Evolutionary conservation across 257 asterid species (phyloP), one percentile per base, ranked within the genome.

Genomic region (Forsythia viridissima): DNA sequence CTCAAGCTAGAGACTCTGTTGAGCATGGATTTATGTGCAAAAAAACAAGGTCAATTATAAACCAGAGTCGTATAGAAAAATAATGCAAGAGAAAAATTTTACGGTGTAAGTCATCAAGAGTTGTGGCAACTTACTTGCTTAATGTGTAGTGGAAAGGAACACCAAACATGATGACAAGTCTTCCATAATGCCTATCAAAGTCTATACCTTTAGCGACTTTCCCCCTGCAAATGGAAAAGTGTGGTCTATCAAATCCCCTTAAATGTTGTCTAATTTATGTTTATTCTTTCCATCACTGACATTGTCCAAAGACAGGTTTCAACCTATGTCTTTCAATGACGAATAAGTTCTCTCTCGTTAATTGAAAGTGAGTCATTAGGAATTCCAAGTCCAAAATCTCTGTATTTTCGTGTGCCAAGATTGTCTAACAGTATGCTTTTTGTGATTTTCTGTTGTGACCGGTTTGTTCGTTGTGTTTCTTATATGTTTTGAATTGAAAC

Each of bases 181-280:
- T 90, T 74, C 99, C 99, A 85, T 96, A 96, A 84, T 96, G 99
- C 81, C 98, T 90, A 84, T 96, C 99, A 77, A 96, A 96, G 84
- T 95, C 99, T 77, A 96, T 95, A 81, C 99, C 99, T 85, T 96
- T 97, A 0, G 99, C 99, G 73, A 96, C 99, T 88, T 96, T 96
- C 48, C 99, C 99, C 92, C 99, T 96, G 93, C 82, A 82, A 77
- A 39, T 61, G 75, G 73, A 72, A 44, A 67, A n/a, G 37, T 4
- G 9, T 52, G 51, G 38, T 20, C 36, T 7, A 38, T 21, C 21
- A 61, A 59, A 59, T n/a, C 67, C 13, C 67, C 34, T n/a, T 21
- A 59, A 59, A 59, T 8, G 36, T 59, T 8, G 6, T 20, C 69
- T 61, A 20, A 57, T n/a, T 24, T 61, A 21, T 61, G 38, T 3